Evolutionary conservation across 371 early-diverging fungal genomes (phyloP), one percentile per base, ranked within the genome.

Genomic region (Mucor circinelloides): DNA sequence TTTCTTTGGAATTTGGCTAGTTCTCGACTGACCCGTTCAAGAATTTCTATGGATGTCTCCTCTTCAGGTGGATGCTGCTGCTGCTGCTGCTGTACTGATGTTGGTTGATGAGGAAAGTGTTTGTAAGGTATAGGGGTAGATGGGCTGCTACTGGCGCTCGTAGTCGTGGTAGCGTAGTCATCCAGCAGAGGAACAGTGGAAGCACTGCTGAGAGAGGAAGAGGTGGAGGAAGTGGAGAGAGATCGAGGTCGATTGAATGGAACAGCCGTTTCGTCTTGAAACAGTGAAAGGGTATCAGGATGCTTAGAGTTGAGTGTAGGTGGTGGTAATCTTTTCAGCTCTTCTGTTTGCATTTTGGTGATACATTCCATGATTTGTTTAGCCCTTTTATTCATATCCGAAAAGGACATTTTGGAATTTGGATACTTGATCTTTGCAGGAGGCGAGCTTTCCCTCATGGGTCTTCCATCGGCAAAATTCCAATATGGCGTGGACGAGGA

Each of bases 301-400:
- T 44, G 23, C 27, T 13, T 50, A 25, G 44, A 32, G 72, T 71
- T 34, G 8, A 74, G 70, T 27, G 30, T 30, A 8, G 54, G 54
- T 27, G 54, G 30, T 30, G 40, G 30, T 32, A 31, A 6, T 32
- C 44, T 28, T 60, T 42, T 60, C 38, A 40, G 13, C 70, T 85
- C 70, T 30, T 82, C 80, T 7, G 80, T 64, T 58, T 87, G 85
- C 21, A 84, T 68, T 21, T 82, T 87, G 38, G 75, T 71, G 15
- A 90, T 77, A 55, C 84, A 87, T 13, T 87, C 87, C 64, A 86
- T 63, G 30, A 90, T 75, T 42, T 83, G 84, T 58, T 83, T 80
- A 13, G 85, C 82, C 7, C 90, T 82, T 63, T 83, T 85, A 63
- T 75, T 82, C 90, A 88, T 90, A 36, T 90, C 88, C 2, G 76